Conservation (phyloP, 805 yeast genomes). For the Priceomyces haplophilus region DNA sequence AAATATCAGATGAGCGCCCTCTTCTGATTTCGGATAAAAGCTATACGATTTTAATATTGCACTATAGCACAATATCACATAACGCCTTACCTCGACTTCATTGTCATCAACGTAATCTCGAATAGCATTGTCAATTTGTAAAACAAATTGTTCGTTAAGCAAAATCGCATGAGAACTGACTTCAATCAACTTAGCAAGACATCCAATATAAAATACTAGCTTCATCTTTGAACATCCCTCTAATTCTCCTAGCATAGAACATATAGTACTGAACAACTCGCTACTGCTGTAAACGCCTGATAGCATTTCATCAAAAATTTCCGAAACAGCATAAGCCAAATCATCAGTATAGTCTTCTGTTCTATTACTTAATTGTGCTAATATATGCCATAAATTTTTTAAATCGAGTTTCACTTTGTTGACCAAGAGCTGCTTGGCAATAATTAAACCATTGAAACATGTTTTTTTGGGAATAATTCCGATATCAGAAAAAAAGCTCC, state of each 20-base stretch:
- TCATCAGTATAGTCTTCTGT: slow-evolving; percentile 13
- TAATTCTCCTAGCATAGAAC: background rate
- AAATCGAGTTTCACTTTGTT: slow-evolving; percentile 20
- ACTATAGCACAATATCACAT: slow-evolving; percentile 39
- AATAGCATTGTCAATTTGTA: slow-evolving; percentile 28
- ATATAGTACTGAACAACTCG: slow-evolving; percentile 18
- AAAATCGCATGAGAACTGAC: slow-evolving; percentile 16
- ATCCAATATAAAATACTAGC: slow-evolving; percentile 20
- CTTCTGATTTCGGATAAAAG: slow-evolving; percentile 2
- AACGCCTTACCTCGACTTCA: slow-evolving; percentile 36
- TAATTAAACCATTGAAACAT: slow-evolving; percentile 29
- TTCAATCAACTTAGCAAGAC: slow-evolving; percentile 23
- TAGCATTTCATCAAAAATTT: slow-evolving; percentile 29
- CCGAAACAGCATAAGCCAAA: slow-evolving; percentile 24
- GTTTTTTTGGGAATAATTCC: slow-evolving; percentile 8
- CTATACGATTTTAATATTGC: slow-evolving; percentile 20
- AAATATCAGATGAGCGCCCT: slow-evolving; percentile 10
- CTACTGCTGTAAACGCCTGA: slow-evolving; percentile 24
- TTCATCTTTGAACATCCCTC: slow-evolving; percentile 6
- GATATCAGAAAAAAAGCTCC: slow-evolving; percentile 16
- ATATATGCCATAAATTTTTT: slow-evolving; percentile 21
- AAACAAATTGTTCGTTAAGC: slow-evolving; percentile 17
- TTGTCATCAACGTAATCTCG: slow-evolving; percentile 24
- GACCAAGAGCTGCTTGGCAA: slow-evolving; percentile 36
- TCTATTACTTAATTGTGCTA: slow-evolving; percentile 18